A percentile compares a stretch with the other conserved stretches of the same genome.
These are phyloP conservation scores for Penicillium salamii DNA, from an alignment of 495 filamentous ascomycete genomes.

Conservation along the genomic window DNA sequence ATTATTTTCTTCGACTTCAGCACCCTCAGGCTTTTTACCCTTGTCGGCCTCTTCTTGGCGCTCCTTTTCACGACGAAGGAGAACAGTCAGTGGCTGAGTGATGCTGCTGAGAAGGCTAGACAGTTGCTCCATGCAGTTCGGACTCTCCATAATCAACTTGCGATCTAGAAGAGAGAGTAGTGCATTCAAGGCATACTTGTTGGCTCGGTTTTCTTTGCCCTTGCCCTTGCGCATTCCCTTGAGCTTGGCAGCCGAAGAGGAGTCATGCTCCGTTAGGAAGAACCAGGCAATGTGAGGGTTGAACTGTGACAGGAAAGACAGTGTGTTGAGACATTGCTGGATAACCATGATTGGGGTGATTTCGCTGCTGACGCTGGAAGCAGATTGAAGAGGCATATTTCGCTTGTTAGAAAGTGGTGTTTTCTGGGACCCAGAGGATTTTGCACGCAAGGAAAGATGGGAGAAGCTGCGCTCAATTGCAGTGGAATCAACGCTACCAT, in stretches of 20 bases:
- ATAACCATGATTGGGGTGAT: slow-evolving; percentile 92
- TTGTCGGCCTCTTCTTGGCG: slow-evolving; percentile 60
- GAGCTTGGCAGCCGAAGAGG: slow-evolving; percentile 65
- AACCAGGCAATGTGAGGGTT: slow-evolving; percentile 85
- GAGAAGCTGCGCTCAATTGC: slow-evolving; percentile 94
- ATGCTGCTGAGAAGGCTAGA: slow-evolving; percentile 83
- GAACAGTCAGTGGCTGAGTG: slow-evolving; percentile 77
- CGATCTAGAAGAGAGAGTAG: slow-evolving; percentile 85
- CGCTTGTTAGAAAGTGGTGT: slow-evolving; percentile 77
- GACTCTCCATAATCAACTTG: slow-evolving; percentile 90
- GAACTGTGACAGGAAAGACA: slow-evolving; percentile 76
- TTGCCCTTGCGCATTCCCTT: slow-evolving; percentile 82
- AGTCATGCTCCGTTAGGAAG: slow-evolving; percentile 95
- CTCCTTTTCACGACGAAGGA: slow-evolving; percentile 83
- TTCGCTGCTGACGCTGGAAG: slow-evolving; percentile 61
- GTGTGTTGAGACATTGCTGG: slow-evolving; percentile 83
- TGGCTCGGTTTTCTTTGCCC: slow-evolving; percentile 75
- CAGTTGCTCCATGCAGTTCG: slow-evolving; percentile 89
- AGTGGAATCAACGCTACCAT: slow-evolving; percentile 87
- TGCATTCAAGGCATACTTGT: slow-evolving; percentile 88
- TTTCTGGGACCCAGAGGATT: slow-evolving; percentile 71
- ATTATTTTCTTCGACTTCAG: slow-evolving; percentile 22
- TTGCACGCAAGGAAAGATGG: slow-evolving; percentile 86
- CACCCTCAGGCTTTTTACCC: slow-evolving; percentile 45
- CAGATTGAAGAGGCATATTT: slow-evolving; percentile 55